A percentile compares a stretch with the other conserved stretches of the same genome.
phyloP scores from a whole-genome alignment of 2,329 filamentous ascomycete genomes.

The Zasmidium angulare region DNA sequence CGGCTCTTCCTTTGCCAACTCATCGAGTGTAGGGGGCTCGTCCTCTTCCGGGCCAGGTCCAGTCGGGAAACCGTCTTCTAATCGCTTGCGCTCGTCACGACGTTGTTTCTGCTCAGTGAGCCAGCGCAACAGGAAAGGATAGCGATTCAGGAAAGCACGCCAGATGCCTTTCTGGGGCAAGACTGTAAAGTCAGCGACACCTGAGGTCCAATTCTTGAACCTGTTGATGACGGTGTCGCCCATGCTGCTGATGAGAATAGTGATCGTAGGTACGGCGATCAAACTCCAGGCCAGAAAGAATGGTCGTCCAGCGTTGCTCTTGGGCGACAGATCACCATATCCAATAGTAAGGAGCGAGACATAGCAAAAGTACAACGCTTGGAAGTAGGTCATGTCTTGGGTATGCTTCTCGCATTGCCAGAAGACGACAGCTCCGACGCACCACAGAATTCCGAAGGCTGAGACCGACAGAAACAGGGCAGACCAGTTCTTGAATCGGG shows the following conservation, averaged over 20 bases:
- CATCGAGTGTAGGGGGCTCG: constrained; percentile 39
- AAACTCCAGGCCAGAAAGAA: constrained; percentile 96
- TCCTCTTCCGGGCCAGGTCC: constrained; percentile 35
- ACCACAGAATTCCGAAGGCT: constrained; percentile 75
- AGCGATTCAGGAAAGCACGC: constrained; percentile 48
- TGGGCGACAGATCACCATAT: constrained; percentile 76
- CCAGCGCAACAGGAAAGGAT: constrained; percentile 45
- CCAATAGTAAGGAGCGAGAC: constrained; percentile 81
- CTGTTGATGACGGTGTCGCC: constrained; percentile 75
- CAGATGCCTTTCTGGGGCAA: constrained; percentile 62
- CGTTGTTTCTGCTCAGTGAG: constrained; percentile 37
- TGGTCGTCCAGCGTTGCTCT: constrained; percentile 73
- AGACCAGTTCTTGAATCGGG: constrained; percentile 69
- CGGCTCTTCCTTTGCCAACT: constrained; percentile 48
- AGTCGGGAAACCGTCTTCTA: constrained; percentile 50
- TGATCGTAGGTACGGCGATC: constrained; percentile 83
- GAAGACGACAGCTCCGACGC: constrained; percentile 76
- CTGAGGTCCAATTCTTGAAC: constrained; percentile 63
- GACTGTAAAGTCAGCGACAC: constrained; percentile 64
- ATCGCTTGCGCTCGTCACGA: constrained; percentile 35
- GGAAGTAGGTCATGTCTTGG: constrained; percentile 69
- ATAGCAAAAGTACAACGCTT: constrained; percentile 83
- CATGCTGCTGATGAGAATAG: constrained; percentile 79
- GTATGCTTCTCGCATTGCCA: constrained; percentile 57
- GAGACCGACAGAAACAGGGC: constrained; percentile 66